Evolutionary conservation across 2,329 filamentous ascomycete genomes (phyloP), one percentile per base, ranked within the genome.

Genomic region (Bipolaris oryzae): DNA sequence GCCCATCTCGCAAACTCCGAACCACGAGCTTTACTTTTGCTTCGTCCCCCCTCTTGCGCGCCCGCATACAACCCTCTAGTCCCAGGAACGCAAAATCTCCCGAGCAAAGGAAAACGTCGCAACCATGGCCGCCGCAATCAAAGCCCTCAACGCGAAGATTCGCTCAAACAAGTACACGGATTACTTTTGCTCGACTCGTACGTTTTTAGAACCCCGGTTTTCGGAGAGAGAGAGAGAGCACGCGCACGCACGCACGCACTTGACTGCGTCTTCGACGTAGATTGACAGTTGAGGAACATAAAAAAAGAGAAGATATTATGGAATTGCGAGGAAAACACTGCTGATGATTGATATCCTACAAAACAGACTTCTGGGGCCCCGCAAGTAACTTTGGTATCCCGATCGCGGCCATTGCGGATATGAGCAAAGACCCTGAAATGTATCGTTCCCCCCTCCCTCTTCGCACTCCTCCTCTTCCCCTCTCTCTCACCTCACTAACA

Each of bases 131-230:
- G 81, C 81, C 66, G 80, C 80, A 68, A 77, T 82, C 71, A 82
- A 81, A 76, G 81, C 80, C 37, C 73, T 83, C 75, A 83, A 83
- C 75, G 80, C 81, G 69, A 77, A 77, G 68, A 83, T 83, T 67
- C 78, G 81, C 69, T 75, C 79, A 28, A 81, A 82, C 70, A 79
- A 80, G 66, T 77, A 78, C 58, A 66, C 73, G 16, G 80, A 83
- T 65, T 83, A 83, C 76, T 76, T 83, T 68, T 83, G 80, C 77
- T 82, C 80, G 61, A 83, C 81, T 63, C 81, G 80, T 82, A 77
- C 67, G 80, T 80, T 55, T 46, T 46, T 50, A 39, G 28, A 31
- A 11, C 28, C 46, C 57, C 50, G 58, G 52, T 53, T 51, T 39
- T 33, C 33, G 42, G 23, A 52, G 33, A 18, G 25, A 9, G 25